Percentiles rank a stretch among this genome's conserved stretches.
Conservation (phyloP, 177 flowering plant species). For the Vitis hybrid region DNA sequence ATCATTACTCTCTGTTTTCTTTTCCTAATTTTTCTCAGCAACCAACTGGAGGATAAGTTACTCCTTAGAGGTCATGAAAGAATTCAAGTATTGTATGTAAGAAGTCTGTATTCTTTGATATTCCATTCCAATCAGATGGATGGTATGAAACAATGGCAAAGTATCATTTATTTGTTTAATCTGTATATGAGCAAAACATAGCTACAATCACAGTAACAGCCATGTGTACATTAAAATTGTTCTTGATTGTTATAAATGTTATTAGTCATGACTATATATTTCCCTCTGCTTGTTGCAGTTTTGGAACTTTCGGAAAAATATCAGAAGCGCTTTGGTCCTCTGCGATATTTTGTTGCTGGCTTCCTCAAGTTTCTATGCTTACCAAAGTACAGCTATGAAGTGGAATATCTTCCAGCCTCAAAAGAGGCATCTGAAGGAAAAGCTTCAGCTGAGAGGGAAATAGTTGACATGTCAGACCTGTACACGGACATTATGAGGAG, state of each 20-base stretch:
- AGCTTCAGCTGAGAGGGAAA: constrained; percentile 41
- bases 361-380: constrained; percentile 89
- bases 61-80: no score
- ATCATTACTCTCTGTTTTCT: no score
- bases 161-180: no score
- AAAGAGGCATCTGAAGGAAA: constrained; percentile 52
- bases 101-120: no score
- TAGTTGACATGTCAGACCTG: constrained; percentile 70
- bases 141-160: no score
- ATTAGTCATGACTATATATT: no score
- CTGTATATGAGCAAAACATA: no score
- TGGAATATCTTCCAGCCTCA: constrained; percentile 87
- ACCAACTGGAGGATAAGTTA: no score
- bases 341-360: constrained; percentile 97
- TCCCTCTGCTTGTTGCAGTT: constrained; percentile 43
- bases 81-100: no score
- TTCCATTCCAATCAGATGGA: no score
- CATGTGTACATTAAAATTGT: background rate
- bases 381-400: constrained; percentile 87
- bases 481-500: constrained; percentile 85
- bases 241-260: background rate
- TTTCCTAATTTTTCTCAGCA: no score
- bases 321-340: constrained; percentile 95
- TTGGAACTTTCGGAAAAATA: constrained; percentile 96
- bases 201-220: no score